Percentiles rank a stretch among this genome's conserved stretches.
Conservation (phyloP, 2,329 filamentous ascomycete genomes). For the Ascochyta koolunga region DNA sequence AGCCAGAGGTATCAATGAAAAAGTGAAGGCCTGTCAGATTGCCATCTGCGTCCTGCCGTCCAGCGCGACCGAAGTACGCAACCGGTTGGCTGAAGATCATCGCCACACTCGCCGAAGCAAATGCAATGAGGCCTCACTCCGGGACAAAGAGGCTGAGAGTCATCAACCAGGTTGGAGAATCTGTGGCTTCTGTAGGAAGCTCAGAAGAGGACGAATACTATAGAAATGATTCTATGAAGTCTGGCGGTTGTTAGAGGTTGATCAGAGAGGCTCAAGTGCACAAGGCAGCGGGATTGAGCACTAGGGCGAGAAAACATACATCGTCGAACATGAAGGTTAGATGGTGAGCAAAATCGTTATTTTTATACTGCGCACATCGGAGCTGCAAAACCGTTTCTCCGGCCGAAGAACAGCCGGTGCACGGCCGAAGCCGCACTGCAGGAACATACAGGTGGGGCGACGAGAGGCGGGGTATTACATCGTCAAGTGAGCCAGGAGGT, state of each 20-base stretch:
- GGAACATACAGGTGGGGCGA: conserved; percentile 18
- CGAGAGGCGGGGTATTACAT: conserved; percentile 13
- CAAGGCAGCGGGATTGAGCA: too few relatives aligned
- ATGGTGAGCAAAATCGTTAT: too few relatives aligned
- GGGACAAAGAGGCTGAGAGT: conserved; percentile 80
- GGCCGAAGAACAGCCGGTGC: background rate
- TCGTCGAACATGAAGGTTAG: too few relatives aligned
- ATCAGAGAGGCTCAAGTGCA: too few relatives aligned
- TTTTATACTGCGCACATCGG: too few relatives aligned
- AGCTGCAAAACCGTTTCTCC: background rate
- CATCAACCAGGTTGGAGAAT: conserved; percentile 91
- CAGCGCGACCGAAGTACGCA: conserved; percentile 78
- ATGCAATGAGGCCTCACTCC: conserved; percentile 77
- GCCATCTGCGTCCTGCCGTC: conserved; percentile 79
- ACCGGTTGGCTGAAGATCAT: conserved; percentile 86
- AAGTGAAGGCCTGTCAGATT: conserved; percentile 76
- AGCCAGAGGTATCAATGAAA: conserved; percentile 45
- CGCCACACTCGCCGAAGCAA: conserved; percentile 84
- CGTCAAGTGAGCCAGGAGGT: background rate
- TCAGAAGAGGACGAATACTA: conserved; percentile 94
- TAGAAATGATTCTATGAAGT: conserved; percentile 69
- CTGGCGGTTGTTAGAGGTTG: too few relatives aligned
- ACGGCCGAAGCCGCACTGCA: conserved; percentile 7
- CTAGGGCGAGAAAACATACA: too few relatives aligned
- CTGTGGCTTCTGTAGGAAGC: conserved; percentile 91